Evolutionary conservation across 2,329 filamentous ascomycete species (phyloP), one percentile per base, ranked within the genome.

Genomic region (Pyricularia grisea): DNA sequence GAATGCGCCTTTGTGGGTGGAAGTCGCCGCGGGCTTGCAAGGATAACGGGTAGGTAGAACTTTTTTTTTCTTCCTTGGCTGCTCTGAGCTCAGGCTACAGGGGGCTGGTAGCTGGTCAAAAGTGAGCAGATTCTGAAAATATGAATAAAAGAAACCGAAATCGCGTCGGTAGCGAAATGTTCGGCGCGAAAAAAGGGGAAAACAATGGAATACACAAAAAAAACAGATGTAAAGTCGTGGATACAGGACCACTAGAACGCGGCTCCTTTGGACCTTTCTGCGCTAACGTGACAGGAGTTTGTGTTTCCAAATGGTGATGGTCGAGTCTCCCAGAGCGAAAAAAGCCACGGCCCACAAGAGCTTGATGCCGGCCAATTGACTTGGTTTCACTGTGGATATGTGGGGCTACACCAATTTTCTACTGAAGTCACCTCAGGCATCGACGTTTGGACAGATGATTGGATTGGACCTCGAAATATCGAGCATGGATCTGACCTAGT

Each of bases 161-260:
- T 17, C 60, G 25, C 60, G 25, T 28, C 12, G 27, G 28, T 3
- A 63, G 60, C 60, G 23, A 20, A 10, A 20, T 63, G 4, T 28
- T 63, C 14, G 9, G 12, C 23, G 23, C 28, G 60, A 20, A 30
- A 30, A 14, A 61, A 7, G 20, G 60, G 20, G 64, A 30, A 36
- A 66, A 66, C 64, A 50, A 66, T 28, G 30, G 64, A 66, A 42
- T 66, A 66, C 33, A 66, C 17, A 28, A 30, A 66, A 30, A 65
- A 65, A 36, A 23, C 1, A 33, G 64, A 66, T 66, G 64, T n/a
- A 66, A 31, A 65, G 31, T 33, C 20, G 33, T n/a, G 42, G 42
- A 55, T 55, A n/a, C 42, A 55, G 42, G 42, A 55, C 20, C 42
- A 66, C 64, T 20, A 66, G n/a, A 20, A 66, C 64, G 64, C 33